phyloP scores from a whole-genome alignment of 2,329 filamentous ascomycete genomes.

The Tolypocladium ovalisporum region DNA sequence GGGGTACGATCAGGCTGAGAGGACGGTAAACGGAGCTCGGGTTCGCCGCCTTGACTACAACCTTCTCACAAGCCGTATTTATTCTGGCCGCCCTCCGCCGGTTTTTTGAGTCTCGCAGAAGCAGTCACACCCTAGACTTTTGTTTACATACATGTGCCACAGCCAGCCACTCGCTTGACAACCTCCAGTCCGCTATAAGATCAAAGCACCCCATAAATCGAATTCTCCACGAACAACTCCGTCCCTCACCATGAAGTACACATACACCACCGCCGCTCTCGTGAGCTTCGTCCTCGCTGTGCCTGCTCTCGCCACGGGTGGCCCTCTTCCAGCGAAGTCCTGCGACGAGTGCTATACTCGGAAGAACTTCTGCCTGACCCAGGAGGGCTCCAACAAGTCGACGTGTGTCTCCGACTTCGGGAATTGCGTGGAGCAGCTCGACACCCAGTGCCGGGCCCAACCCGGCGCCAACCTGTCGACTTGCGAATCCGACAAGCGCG shows the following conservation, averaged over 20 bases:
- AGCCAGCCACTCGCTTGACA: background rate
- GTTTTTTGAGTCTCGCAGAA: background rate
- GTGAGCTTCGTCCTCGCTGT: background rate
- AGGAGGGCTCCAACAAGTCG: conserved; percentile 10
- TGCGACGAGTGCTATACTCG: conserved; percentile 9
- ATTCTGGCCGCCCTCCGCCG: background rate
- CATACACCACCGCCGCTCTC: background rate
- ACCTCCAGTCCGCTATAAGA: background rate
- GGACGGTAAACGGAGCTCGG: too few species aligned
- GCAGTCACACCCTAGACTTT: background rate
- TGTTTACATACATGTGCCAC: too few species aligned
- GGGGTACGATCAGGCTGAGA: background rate
- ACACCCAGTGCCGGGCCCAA: too few species aligned
- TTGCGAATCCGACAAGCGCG: background rate
- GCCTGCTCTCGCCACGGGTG: background rate
- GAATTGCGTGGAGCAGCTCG: too few species aligned
- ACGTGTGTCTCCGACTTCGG: too few species aligned
- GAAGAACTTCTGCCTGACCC: conserved; percentile 9
- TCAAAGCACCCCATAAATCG: too few species aligned
- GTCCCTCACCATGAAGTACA: background rate
- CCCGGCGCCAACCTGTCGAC: background rate
- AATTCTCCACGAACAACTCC: background rate
- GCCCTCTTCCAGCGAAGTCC: too few species aligned
- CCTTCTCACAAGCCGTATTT: background rate
- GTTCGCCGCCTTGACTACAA: background rate